Percentiles rank a stretch among this genome's conserved stretches.
These are phyloP conservation scores for Clathrospora elynae DNA, from an alignment of 2,329 filamentous ascomycete species.

Conservation along the genomic window DNA sequence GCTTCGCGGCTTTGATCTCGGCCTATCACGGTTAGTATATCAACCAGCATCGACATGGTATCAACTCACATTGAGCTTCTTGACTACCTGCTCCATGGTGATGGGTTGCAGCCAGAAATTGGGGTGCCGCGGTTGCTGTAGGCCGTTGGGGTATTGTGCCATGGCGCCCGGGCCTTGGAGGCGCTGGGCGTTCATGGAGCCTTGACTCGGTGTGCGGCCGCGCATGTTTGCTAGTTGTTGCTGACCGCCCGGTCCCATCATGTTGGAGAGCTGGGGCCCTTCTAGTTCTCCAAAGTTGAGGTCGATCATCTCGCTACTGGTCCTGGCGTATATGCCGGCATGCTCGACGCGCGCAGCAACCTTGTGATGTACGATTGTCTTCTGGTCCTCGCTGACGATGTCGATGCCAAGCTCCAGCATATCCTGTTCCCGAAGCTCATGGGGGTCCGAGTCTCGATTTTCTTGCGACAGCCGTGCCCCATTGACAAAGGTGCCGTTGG, in stretches of 20 bases:
- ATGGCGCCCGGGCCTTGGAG: constrained; percentile 64
- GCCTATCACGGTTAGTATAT: constrained; percentile 58
- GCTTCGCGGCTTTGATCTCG: constrained; percentile 87
- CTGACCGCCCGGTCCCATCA: constrained; percentile 68
- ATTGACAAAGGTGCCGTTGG: constrained; percentile 98
- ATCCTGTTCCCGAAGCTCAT: constrained; percentile 89
- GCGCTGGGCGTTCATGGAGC: constrained; percentile 68
- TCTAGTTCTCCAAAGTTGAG: constrained; percentile 93
- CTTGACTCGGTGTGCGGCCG: constrained; percentile 62
- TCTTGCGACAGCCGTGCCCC: constrained; percentile 86
- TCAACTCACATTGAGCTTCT: constrained; percentile 77
- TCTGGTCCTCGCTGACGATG: constrained; percentile 98
- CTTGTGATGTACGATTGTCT: constrained; percentile 97
- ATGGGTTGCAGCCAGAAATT: constrained; percentile 88
- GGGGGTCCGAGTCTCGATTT: constrained; percentile 93
- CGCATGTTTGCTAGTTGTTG: constrained; percentile 69
- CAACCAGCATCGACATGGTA: neutral
- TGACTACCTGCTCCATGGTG: constrained; percentile 93
- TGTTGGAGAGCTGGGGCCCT: constrained; percentile 70
- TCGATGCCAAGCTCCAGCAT: constrained; percentile 95
- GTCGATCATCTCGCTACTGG: constrained; percentile 75
- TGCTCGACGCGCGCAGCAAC: constrained; percentile 97
- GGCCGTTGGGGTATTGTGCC: constrained; percentile 59
- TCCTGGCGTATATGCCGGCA: constrained; percentile 77
- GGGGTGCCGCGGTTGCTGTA: constrained; percentile 74